Percentiles rank a stretch among this genome's conserved stretches.
These are phyloP conservation scores for Sporothrix phasma DNA, from an alignment of 2,329 filamentous ascomycete genomes.

Conservation along the genomic window DNA sequence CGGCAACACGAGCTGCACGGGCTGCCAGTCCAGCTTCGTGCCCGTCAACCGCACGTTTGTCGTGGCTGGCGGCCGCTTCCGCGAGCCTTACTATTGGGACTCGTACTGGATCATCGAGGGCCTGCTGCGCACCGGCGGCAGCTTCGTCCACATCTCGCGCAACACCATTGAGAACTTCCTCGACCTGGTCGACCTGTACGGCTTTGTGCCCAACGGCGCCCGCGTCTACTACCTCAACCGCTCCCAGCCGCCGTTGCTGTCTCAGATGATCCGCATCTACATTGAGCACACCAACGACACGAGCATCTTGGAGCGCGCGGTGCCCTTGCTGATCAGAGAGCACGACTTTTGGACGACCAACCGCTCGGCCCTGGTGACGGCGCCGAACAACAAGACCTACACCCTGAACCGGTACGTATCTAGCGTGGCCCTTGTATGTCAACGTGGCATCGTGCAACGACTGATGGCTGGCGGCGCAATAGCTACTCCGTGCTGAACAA, in stretches of 20 bases:
- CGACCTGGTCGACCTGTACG: constrained; percentile 53
- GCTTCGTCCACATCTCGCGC: constrained; percentile 51
- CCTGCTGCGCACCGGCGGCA: constrained; percentile 52
- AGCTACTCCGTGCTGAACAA: constrained; percentile 53
- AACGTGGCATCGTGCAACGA: not conserved
- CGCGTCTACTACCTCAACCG: constrained; percentile 55
- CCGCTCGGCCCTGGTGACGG: constrained; percentile 44
- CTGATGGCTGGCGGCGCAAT: not conserved
- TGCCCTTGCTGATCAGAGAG: constrained; percentile 54
- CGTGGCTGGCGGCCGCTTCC: constrained; percentile 61
- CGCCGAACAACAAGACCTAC: constrained; percentile 37
- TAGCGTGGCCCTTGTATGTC: too few relatives aligned
- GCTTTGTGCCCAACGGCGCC: constrained; percentile 60
- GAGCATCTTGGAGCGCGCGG: constrained; percentile 46
- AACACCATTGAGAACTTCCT: constrained; percentile 64
- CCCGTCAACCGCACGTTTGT: constrained; percentile 58
- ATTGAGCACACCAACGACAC: constrained; percentile 56
- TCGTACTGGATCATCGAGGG: constrained; percentile 60
- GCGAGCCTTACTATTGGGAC: constrained; percentile 64
- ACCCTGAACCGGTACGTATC: constrained; percentile 42
- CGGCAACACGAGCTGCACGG: constrained; percentile 36
- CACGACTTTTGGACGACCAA: constrained; percentile 54
- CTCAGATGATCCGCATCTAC: constrained; percentile 57
- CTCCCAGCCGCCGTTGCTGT: constrained; percentile 55
- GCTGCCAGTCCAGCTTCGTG: constrained; percentile 56